A percentile compares a stretch with the other conserved stretches of the same genome.
Evolutionary conservation across 306 rosid genomes (phyloP).

Genomic region (Inga oerstediana): DNA sequence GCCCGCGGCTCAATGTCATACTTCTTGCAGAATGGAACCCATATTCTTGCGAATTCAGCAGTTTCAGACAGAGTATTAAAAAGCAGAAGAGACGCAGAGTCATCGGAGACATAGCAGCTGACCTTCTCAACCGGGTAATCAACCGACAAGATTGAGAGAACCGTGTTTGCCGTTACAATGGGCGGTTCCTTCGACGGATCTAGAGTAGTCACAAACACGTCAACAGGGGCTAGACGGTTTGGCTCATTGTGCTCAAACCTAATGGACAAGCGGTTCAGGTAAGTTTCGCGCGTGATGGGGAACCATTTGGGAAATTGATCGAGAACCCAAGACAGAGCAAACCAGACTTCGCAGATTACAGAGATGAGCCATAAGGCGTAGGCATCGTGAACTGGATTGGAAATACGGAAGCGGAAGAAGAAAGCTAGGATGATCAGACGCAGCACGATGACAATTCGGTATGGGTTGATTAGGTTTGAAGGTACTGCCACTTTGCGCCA

Average conservation of each 20-base stretch:
- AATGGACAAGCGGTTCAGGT: slow-evolving; percentile 79
- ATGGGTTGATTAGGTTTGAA: slow-evolving; percentile 84
- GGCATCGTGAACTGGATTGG: slow-evolving; percentile 83
- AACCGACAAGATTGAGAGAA: slow-evolving; percentile 75
- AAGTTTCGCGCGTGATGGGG: slow-evolving; percentile 81
- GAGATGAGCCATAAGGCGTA: slow-evolving; percentile 80
- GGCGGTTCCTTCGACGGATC: slow-evolving; percentile 97
- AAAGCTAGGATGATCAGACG: slow-evolving; percentile 71
- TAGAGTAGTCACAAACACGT: slow-evolving; percentile 79
- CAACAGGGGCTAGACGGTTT: slow-evolving; percentile 58
- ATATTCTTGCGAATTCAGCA: slow-evolving; percentile 81
- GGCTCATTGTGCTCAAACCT: slow-evolving; percentile 77
- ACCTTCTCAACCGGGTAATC: slow-evolving; percentile 92
- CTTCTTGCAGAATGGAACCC: slow-evolving; percentile 95
- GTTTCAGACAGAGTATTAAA: slow-evolving; percentile 79
- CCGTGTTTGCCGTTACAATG: slow-evolving; percentile 79
- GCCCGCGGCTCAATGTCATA: slow-evolving; percentile 80
- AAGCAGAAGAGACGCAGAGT: slow-evolving; percentile 87
- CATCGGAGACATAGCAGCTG: slow-evolving; percentile 89
- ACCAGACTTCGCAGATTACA: slow-evolving; percentile 88
- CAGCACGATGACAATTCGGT: slow-evolving; percentile 80
- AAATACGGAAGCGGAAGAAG: slow-evolving; percentile 81
- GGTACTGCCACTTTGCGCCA: slow-evolving; percentile 83
- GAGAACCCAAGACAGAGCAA: slow-evolving; percentile 83
- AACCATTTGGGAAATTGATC: slow-evolving; percentile 95